Conservation (phyloP, 441 rosid species). For the Erysimum cheiri region DNA sequence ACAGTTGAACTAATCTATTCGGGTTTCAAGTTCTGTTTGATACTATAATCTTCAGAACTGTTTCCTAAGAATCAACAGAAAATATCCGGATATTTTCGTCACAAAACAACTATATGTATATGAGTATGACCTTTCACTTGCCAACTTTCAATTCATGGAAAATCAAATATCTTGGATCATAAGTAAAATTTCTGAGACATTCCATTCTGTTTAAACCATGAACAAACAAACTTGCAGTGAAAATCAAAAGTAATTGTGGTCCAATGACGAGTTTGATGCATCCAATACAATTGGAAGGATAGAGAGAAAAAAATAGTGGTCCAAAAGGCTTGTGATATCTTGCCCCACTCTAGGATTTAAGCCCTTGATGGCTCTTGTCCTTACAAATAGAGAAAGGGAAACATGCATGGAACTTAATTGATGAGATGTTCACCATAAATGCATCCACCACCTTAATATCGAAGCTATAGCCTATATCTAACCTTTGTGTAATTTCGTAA, state of each 20-base stretch:
- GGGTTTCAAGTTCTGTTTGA: slow-evolving; percentile 16
- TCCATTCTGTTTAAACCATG: slow-evolving; percentile 21
- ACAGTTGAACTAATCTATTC: background rate
- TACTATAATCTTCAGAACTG: slow-evolving; percentile 3
- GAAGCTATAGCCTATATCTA: slow-evolving; percentile 4
- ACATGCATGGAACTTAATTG: slow-evolving; percentile 28
- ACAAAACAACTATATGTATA: background rate
- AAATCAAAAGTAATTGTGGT: slow-evolving; percentile 32
- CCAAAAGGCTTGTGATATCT: slow-evolving; percentile 30
- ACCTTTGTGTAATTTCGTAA: background rate
- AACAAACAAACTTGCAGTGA: slow-evolving; percentile 29
- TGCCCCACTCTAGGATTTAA: slow-evolving; percentile 28
- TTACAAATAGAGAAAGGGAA: slow-evolving; percentile 31
- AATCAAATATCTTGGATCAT: slow-evolving; percentile 1
- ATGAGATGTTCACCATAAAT: background rate
- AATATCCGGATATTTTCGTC: slow-evolving; percentile 10
- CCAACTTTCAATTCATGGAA: background rate
- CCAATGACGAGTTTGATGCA: slow-evolving; percentile 35
- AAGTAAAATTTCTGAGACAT: slow-evolving; percentile 26
- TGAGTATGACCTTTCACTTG: slow-evolving; percentile 13
- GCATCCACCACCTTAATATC: slow-evolving; percentile 18
- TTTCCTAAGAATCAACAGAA: background rate
- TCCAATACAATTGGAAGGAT: slow-evolving; percentile 33
- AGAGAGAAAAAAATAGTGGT: slow-evolving; percentile 23
- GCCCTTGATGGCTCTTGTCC: slow-evolving; percentile 36